Conservation (phyloP, 1,284 basidiomycete species). For the Fomes fomentarius region DNA sequence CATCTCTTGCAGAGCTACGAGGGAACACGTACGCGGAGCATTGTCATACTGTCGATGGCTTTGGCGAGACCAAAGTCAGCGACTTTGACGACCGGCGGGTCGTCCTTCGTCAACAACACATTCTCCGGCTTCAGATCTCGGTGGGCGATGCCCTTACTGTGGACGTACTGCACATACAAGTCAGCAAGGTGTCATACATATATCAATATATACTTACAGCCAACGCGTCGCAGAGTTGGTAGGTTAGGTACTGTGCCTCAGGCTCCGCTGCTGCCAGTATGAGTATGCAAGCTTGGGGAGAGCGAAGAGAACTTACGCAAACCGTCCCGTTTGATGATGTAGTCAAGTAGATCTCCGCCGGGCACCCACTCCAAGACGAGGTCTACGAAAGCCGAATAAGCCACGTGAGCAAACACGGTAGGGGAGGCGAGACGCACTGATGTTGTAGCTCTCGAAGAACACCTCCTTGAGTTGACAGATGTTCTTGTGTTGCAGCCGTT, state of each 20-base stretch:
- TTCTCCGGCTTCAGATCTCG: conserved; percentile 95
- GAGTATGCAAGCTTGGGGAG: not conserved
- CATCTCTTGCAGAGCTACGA: not conserved
- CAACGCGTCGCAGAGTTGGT: conserved; percentile 75
- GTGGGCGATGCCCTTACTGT: conserved; percentile 77
- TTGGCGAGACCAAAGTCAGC: conserved; percentile 96
- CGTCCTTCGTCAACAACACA: conserved; percentile 68
- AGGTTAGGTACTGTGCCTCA: conserved; percentile 63
- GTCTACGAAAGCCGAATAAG: conserved; percentile 42
- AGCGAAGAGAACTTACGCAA: conserved; percentile 50
- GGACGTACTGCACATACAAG: conserved; percentile 74
- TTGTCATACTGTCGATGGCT: conserved; percentile 75
- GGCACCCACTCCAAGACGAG: conserved; percentile 81
- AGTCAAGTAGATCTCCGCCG: conserved; percentile 89
- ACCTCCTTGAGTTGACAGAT: conserved; percentile 83
- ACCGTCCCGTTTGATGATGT: conserved; percentile 63
- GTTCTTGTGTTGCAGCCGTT: conserved; percentile 75
- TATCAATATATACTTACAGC: no score
- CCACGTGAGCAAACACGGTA: not conserved
- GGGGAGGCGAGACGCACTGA: conserved; percentile 51
- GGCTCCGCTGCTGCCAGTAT: conserved; percentile 50
- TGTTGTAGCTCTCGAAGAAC: conserved; percentile 64
- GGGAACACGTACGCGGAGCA: conserved; percentile 57
- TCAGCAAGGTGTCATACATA: no score
- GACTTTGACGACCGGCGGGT: conserved; percentile 75